Conservation (phyloP, 2,329 filamentous ascomycete species). For the Pseudogymnoascus pannorum region DNA sequence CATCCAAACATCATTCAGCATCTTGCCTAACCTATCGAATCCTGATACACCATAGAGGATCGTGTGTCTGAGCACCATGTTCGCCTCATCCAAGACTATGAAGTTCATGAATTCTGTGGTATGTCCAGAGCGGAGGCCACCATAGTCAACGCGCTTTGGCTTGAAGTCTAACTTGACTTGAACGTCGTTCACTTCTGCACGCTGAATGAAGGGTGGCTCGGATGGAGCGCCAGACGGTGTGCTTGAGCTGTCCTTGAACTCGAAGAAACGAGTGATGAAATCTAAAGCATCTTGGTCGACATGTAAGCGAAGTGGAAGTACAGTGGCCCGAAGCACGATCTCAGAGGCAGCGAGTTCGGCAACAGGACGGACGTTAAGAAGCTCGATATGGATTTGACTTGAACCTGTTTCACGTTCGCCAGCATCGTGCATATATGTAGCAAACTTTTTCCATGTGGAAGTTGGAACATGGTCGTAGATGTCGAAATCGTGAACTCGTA, state of each 20-base stretch:
- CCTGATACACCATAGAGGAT: constrained; percentile 90
- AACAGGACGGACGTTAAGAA: constrained; percentile 81
- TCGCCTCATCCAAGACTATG: constrained; percentile 79
- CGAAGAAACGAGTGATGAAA: constrained; percentile 95
- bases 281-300: constrained; percentile 97
- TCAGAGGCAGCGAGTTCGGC: constrained; percentile 81
- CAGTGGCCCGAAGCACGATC: constrained; percentile 69
- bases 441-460: constrained; percentile 97
- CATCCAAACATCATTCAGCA: constrained; percentile 93
- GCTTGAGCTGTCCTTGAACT: constrained; percentile 74
- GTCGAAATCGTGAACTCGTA: constrained; percentile 75
- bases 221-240: constrained; percentile 39
- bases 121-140: constrained; percentile 80
- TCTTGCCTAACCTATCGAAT: constrained; percentile 83
- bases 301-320: constrained; percentile 82
- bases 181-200: constrained; percentile 78
- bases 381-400: constrained; percentile 83
- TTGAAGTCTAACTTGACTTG: constrained; percentile 91
- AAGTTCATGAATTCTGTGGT: constrained; percentile 99
- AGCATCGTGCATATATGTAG: constrained; percentile 82
- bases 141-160: constrained; percentile 95
- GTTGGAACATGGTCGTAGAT: constrained; percentile 91
- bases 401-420: constrained; percentile 80
- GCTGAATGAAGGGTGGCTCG: constrained; percentile 80
- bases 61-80: constrained; percentile 77